A percentile compares a stretch with the other conserved stretches of the same genome.
phyloP scores from a whole-genome alignment of 192 early-diverging fungal species.

The Coemansia sp. region DNA sequence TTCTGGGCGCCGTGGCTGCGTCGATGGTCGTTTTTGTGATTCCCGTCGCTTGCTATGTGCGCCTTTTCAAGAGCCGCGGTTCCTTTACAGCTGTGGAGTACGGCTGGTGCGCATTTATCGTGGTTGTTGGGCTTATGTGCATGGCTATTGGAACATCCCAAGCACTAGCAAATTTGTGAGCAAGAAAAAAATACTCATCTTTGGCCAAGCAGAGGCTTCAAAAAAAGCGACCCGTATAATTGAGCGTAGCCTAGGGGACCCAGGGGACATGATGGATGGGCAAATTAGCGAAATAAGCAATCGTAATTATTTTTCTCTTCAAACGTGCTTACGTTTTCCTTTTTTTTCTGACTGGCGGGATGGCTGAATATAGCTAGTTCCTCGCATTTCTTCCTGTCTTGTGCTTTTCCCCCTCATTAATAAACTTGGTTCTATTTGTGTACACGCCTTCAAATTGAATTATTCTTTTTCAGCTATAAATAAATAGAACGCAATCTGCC shows the following conservation, averaged over 20 bases:
- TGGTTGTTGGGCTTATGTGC: constrained; percentile 33
- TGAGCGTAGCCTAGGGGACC: too few relatives aligned
- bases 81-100: constrained; percentile 29
- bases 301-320: not conserved
- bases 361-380: not conserved
- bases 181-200: not conserved
- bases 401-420: not conserved
- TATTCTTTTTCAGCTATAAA: constrained; percentile 3
- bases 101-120: constrained; percentile 41
- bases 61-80: constrained; percentile 48
- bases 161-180: constrained; percentile 20
- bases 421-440: not conserved
- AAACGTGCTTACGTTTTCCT: constrained; percentile 1
- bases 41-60: constrained; percentile 72
- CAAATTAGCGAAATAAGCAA: too few relatives aligned
- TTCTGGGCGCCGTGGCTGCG: constrained; percentile 79
- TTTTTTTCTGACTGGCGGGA: not conserved
- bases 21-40: constrained; percentile 79
- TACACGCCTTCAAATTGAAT: not conserved
- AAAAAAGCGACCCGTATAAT: too few relatives aligned
- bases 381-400: not conserved
- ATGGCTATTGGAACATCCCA: constrained; percentile 45
- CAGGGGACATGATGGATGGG: too few relatives aligned
- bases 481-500: not conserved
- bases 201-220: too few relatives aligned